Conservation (phyloP, 1,284 basidiomycete genomes). For the Pseudozyma tsukubaensis region DNA sequence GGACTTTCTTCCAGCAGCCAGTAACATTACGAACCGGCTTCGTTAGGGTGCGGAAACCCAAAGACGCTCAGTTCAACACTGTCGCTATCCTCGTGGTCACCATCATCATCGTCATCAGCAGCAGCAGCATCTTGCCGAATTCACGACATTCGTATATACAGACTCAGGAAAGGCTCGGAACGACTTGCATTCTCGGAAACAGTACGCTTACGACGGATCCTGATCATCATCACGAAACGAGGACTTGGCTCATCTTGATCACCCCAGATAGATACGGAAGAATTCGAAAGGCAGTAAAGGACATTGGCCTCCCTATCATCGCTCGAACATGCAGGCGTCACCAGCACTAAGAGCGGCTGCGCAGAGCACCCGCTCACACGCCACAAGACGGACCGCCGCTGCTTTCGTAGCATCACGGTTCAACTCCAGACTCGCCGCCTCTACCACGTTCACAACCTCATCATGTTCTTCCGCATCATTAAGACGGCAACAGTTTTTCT, state of each 20-base stretch:
- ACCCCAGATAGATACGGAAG: too few relatives aligned
- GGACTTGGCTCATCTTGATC: too few relatives aligned
- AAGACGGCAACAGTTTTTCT: constrained; percentile 24
- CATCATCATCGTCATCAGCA: constrained; percentile 1
- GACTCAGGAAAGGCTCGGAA: too few relatives aligned
- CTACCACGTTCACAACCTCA: background rate
- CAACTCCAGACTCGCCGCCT: background rate
- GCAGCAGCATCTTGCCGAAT: too few relatives aligned
- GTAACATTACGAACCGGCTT: background rate
- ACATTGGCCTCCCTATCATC: too few relatives aligned
- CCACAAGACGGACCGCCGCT: constrained; percentile 9
- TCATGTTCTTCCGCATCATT: background rate
- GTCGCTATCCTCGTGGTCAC: background rate
- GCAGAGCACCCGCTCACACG: constrained; percentile 18
- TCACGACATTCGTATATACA: too few relatives aligned
- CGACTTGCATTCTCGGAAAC: too few relatives aligned
- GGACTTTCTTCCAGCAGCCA: constrained; percentile 3
- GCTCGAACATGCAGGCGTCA: constrained; percentile 36
- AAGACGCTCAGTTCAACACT: background rate
- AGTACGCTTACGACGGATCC: too few relatives aligned
- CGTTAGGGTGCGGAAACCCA: constrained; percentile 2
- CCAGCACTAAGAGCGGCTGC: constrained; percentile 25
- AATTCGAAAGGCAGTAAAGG: too few relatives aligned
- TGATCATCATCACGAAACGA: too few relatives aligned
- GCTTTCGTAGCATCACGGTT: constrained; percentile 2